Base-by-base conservation (phyloP, 768 basidiomycete species). In the Piloderma croceum region DNA sequence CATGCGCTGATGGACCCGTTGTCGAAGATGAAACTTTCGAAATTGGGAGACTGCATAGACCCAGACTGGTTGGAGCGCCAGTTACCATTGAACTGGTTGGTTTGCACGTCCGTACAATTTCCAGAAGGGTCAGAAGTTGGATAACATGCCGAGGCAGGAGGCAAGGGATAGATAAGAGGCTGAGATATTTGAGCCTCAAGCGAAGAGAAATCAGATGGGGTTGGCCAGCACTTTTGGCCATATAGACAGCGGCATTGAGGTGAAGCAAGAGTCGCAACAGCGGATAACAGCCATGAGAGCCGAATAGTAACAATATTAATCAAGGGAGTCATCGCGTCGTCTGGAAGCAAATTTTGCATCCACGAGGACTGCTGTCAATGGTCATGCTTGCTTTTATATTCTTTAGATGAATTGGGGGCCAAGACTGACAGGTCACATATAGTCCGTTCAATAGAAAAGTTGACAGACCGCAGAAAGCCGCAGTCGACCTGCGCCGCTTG, bases 1-100 rank as follows among this genome's bases (percentile, higher is more conserved):
- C 77, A 81, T 1, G 62, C 67, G 45, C 67, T 67, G 34, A 74
- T 69, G 32, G n/a, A n/a, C n/a, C n/a, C n/a, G n/a, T n/a, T n/a
- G n/a, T n/a, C n/a, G n/a, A n/a, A n/a, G n/a, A n/a, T 47, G 41
- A 50, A 66, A 24, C 51, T 60, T 48, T 60, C 65, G 24, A 44
- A 62, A 25, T 65, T 64, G 3, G 53, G 39, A 3, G 31, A 15
- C 36, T 73, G 60, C 59, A 69, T 60, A 2, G 65, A 59, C 0
- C 72, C 72, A 11, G 70, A 50, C 24, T 63, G 60, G 18, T 61
- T 53, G 1, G 72, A 42, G 1, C 69, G 64, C 69, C 72, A 73
- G 34, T 33, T 53, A 2, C 65, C 64, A 31, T 72, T 51, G 3
- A 10, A 32, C 42, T 55, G 60, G 15, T 58, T 50, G 2, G 49